These are phyloP conservation scores for Ambrosia hybrid DNA, from an alignment of 140 eudicot genomes.

Conservation along the genomic window DNA sequence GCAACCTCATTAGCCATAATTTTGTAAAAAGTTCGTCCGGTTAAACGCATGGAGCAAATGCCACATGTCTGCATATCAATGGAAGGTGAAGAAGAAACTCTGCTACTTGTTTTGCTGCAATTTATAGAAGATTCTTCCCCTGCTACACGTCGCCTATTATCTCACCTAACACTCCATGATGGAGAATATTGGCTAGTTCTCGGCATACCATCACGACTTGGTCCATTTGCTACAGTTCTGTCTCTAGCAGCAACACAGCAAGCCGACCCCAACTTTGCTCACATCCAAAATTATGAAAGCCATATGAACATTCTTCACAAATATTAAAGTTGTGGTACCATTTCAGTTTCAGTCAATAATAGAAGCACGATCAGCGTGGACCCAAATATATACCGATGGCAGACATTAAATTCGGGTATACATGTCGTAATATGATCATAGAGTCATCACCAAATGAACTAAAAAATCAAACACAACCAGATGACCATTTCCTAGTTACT, in stretches of 20 bases:
- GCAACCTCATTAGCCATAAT: constrained; percentile 64
- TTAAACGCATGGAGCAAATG: constrained; percentile 70
- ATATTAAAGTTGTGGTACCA: constrained; percentile 17
- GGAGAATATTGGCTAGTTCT: no score
- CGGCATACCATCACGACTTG: constrained; percentile 52
- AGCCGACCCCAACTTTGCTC: constrained; percentile 80
- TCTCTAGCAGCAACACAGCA: constrained; percentile 98
- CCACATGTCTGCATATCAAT: constrained; percentile 75
- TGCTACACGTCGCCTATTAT: constrained; percentile 79
- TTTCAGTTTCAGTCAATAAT: constrained; percentile 30
- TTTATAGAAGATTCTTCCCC: constrained; percentile 76
- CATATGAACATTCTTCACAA: no score
- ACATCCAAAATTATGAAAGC: constrained; percentile 23
- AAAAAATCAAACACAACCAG: background rate
- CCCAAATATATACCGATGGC: constrained; percentile 18
- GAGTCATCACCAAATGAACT: background rate
- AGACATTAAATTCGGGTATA: constrained; percentile 20
- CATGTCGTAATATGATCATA: background rate
- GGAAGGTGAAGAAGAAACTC: constrained; percentile 46
- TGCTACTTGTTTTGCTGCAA: constrained; percentile 43
- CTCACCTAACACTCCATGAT: constrained; percentile 46
- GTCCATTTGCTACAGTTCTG: constrained; percentile 64
- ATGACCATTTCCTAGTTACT: constrained; percentile 13
- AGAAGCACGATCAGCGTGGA: constrained; percentile 14
- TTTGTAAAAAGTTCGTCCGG: constrained; percentile 65